Base-by-base conservation (phyloP, 1,284 basidiomycete species). In the Apiotrichum mycotoxinovorans region DNA sequence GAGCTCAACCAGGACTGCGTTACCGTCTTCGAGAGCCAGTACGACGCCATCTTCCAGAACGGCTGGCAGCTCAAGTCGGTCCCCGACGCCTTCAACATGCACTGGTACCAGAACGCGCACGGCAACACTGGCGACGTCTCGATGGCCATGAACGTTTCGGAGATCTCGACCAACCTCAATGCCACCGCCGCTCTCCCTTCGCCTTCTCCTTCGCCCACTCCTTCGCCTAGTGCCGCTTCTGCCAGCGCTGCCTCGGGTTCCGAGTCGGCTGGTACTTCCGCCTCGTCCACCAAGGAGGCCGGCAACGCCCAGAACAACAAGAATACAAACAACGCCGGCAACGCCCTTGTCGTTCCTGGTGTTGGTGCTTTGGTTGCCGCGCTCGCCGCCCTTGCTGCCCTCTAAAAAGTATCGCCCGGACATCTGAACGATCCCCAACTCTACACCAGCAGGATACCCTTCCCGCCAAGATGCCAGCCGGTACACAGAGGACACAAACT, bases 91-190 rank as follows among this genome's bases (percentile, higher is more conserved):
- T 74, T 63, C 54, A 54, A 59, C 49, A 50, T 65, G 57, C 52
- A 63, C 35, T 74, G 70, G 72, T 76, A 76, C 59, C 67, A 68
- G 54, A 76, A 76, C 66, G 58, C 71, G 26, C 61, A 51, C 38
- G 48, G 37, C 38, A 68, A 72, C 61, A 64, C 57, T 22, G 68
- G 50, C 20, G 48, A 64, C 26, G 35, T 57, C 38, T 65, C 70
- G 38, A 64, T 60, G 9, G 44, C 64, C 51, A 66, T 67, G 64
- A 53, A 60, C 30, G 64, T 71, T 30, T 69, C 51, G 25, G 54
- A 52, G 25, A 37, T 57, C 30, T 35, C 33, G 40, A 51, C 40
- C 30, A 43, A 45, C 52, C 38, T 47, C 35, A 54, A 54, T 49
- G 15, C n/a, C 14, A 35, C 42, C 9, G 47, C 35, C 22, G 43